phyloP scores from a whole-genome alignment of 2,329 filamentous ascomycete species.

The Coleophoma cylindrospora region DNA sequence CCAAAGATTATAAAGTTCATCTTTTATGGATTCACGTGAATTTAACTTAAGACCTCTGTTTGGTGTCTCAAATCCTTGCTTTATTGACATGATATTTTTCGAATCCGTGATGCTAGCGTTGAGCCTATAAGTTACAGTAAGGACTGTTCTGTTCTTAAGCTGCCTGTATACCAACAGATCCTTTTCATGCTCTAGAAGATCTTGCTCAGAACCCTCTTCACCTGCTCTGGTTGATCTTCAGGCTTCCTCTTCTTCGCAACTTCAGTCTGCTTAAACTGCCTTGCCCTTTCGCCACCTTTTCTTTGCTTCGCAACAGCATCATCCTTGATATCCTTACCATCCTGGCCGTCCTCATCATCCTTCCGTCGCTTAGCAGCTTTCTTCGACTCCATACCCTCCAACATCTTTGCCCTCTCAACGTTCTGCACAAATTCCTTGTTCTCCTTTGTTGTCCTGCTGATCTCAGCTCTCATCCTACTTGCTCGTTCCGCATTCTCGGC shows the following conservation, averaged over 20 bases:
- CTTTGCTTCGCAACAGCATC: constrained; percentile 15
- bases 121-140: too few relatives aligned
- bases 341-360: constrained; percentile 24
- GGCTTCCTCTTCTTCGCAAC: constrained; percentile 44
- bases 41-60: too few relatives aligned
- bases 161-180: too few relatives aligned
- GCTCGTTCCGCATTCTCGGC: constrained; percentile 76
- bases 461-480: constrained; percentile 72
- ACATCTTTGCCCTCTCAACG: constrained; percentile 74
- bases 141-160: too few relatives aligned
- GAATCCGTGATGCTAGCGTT: too few relatives aligned
- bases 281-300: constrained; percentile 29
- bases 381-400: constrained; percentile 67
- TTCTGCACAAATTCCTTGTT: constrained; percentile 79
- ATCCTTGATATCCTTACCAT: constrained; percentile 16
- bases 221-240: constrained; percentile 46
- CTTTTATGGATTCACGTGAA: too few relatives aligned
- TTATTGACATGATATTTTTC: too few relatives aligned
- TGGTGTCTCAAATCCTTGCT: too few relatives aligned
- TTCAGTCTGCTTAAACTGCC: constrained; percentile 64
- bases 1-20: too few relatives aligned
- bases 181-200: constrained; percentile 44
- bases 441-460: constrained; percentile 69
- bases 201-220: constrained; percentile 57
- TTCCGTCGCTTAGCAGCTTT: constrained; percentile 39